Base-by-base conservation (phyloP, 2,329 filamentous ascomycete genomes). In the Penicillium sp. region DNA sequence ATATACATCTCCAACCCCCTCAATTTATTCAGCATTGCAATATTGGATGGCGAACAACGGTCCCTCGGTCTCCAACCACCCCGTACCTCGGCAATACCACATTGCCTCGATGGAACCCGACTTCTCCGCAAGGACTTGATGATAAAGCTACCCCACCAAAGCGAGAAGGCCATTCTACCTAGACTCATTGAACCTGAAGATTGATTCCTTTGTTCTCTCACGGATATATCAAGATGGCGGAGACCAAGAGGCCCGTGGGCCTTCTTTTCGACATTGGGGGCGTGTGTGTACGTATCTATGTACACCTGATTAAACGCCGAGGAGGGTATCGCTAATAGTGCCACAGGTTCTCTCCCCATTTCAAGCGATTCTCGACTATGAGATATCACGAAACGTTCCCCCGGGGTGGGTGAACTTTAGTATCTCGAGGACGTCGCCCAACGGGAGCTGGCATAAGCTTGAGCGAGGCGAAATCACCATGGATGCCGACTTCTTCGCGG, bases 211-310 rank as follows among this genome's bases (percentile, higher is more conserved):
- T n/a, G 26, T 29, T 29, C 26, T 29, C 17, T 9, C 30, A 15
- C n/a, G n/a, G n/a, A n/a, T n/a, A 13, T 21, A 33, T 7, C 19
- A 23, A 23, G 21, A 75, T 74, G 70, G 43, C 69, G 7, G 50
- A 57, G 30, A 60, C 59, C 27, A 72, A 68, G 41, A 73, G 54
- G 39, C 86, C 86, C 19, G 85, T 86, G 54, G 86, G 87, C 39
- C 71, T 94, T 20, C 74, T 98, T 15, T 97, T 97, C 65, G 93
- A 98, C 68, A 93, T 98, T 54, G 93, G 93, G 26, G 93, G 93
- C 47, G 93, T 98, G 54, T 94, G 88, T 76, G 91, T 95, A 84
- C 75, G 87, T n/a, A 23, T 11, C 21, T 23, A 23, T 23, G 21
- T 23, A 23, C 7, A 23, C n/a, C n/a, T n/a, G n/a, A n/a, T n/a